These are phyloP conservation scores for Phaeoacremonium minimum DNA, from an alignment of 2,329 filamentous ascomycete species.

Conservation along the genomic window DNA sequence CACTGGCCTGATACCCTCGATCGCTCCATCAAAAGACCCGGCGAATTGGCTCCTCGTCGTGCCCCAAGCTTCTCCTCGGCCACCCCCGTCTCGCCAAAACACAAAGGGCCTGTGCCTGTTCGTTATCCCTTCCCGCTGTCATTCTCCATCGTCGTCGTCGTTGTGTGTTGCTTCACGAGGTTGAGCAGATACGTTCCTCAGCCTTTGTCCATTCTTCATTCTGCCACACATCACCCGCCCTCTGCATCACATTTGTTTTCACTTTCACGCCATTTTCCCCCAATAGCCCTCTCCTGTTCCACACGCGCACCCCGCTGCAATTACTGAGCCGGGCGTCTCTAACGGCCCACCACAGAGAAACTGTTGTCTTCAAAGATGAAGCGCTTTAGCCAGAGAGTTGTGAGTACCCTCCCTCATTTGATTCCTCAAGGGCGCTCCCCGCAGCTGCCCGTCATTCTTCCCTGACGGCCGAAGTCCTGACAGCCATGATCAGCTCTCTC, in stretches of 20 bases:
- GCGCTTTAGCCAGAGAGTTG: conserved; percentile 95
- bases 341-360: conserved; percentile 10
- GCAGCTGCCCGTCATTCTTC: too few relatives aligned
- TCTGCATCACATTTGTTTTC: background rate
- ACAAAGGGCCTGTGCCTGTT: background rate
- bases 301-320: background rate
- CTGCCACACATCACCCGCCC: background rate
- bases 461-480: too few relatives aligned
- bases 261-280: background rate
- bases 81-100: too few relatives aligned
- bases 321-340: conserved; percentile 5
- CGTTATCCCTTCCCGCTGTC: background rate
- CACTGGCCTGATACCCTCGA: too few relatives aligned
- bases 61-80: background rate
- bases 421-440: too few relatives aligned
- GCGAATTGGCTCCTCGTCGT: background rate
- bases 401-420: conserved; percentile 47
- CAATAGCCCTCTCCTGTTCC: background rate
- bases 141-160: conserved; percentile 10
- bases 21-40: too few relatives aligned
- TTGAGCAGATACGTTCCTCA: conserved; percentile 12
- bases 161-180: conserved; percentile 10
- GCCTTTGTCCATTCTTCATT: conserved; percentile 7
- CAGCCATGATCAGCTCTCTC: conserved; percentile 91
- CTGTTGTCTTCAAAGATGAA: conserved; percentile 68